Evolutionary conservation across 768 basidiomycete genomes (phyloP).

Genomic region (Russula ochroleuca): DNA sequence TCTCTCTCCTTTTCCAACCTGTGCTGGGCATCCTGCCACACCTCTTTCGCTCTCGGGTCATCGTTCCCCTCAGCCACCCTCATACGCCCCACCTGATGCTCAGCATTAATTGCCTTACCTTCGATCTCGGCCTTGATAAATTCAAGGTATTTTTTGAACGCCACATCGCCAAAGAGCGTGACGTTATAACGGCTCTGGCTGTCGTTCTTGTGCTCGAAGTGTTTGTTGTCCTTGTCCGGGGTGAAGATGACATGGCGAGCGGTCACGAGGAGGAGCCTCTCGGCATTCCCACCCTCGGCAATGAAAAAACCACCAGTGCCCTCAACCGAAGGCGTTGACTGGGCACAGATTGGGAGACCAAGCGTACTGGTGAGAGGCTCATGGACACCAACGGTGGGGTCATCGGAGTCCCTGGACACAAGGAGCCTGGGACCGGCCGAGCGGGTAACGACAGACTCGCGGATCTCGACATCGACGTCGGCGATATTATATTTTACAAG

Average conservation of each 20-base stretch:
- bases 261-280: conserved; percentile 33
- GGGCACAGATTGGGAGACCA: conserved; percentile 1
- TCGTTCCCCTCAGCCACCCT: too few species aligned
- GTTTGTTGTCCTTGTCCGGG: conserved; percentile 31
- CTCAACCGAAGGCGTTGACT: neutral
- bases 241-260: conserved; percentile 35
- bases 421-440: neutral
- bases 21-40: too few species aligned
- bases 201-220: conserved; percentile 30
- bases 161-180: conserved; percentile 33
- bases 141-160: conserved; percentile 31
- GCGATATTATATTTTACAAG: neutral
- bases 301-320: conserved; percentile 37
- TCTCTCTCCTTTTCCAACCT: too few species aligned
- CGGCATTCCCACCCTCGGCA: conserved; percentile 33
- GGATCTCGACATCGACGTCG: neutral
- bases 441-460: neutral
- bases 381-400: neutral
- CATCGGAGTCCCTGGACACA: too few species aligned
- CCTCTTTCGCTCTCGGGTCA: too few species aligned
- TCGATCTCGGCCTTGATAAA: conserved; percentile 35
- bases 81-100: too few species aligned
- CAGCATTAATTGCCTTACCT: too few species aligned
- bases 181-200: conserved; percentile 31
- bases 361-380: neutral